Conservation (phyloP, 306 rosid genomes). For the Coriaria nepalensis region DNA sequence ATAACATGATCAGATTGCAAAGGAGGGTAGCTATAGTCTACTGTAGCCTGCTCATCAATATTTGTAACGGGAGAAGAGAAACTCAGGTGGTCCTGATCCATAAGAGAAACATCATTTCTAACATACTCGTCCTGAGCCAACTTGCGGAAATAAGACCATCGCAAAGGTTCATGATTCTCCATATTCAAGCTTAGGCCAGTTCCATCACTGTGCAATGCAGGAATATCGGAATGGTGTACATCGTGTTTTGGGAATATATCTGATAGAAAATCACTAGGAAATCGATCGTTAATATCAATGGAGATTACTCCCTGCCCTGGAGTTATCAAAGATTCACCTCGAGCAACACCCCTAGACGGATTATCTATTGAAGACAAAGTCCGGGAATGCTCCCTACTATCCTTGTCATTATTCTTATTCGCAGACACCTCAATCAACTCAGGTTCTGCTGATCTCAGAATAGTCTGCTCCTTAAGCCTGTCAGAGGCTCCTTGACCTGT, state of each 20-base stretch:
- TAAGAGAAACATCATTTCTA: slow-evolving; percentile 50
- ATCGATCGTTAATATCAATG: slow-evolving; percentile 52
- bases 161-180: slow-evolving; percentile 66
- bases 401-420: slow-evolving; percentile 13
- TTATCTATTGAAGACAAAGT: slow-evolving; percentile 20
- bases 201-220: slow-evolving; percentile 34
- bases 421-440: slow-evolving; percentile 18
- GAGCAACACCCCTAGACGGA: slow-evolving; percentile 15
- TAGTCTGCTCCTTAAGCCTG: slow-evolving; percentile 20
- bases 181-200: slow-evolving; percentile 53
- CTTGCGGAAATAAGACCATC: slow-evolving; percentile 73
- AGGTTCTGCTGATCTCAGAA: slow-evolving; percentile 20
- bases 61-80: slow-evolving; percentile 32
- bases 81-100: slow-evolving; percentile 67
- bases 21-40: slow-evolving; percentile 42
- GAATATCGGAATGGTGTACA: slow-evolving; percentile 23
- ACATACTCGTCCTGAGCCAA: slow-evolving; percentile 60
- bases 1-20: slow-evolving; percentile 34
- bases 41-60: slow-evolving; percentile 23
- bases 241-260: slow-evolving; percentile 39
- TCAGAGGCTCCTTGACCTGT: slow-evolving; percentile 15
- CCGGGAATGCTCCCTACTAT: slow-evolving; percentile 6
- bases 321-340: slow-evolving; percentile 20
- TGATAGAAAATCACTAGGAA: slow-evolving; percentile 43
- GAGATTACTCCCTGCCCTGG: slow-evolving; percentile 42